Evolutionary conservation across 2,329 filamentous ascomycete genomes (phyloP).

Genomic region (Ophiostoma himal-ulmi): DNA sequence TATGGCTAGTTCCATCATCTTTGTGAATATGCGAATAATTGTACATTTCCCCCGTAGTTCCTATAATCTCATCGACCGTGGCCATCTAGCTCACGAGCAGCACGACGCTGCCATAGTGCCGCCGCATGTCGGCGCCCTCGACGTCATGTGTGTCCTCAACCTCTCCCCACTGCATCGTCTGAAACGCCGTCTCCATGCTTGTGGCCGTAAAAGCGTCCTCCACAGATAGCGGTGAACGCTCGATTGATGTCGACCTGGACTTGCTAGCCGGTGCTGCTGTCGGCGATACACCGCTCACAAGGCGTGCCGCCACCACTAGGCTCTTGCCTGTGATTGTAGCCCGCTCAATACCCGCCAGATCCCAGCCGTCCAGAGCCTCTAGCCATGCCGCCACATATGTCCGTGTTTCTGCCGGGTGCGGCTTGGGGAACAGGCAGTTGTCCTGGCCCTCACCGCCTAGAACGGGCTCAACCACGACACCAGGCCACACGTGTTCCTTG

Average conservation of each 20-base stretch:
- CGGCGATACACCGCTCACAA: slow-evolving; percentile 84
- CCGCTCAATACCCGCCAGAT: slow-evolving; percentile 81
- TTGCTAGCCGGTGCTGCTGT: slow-evolving; percentile 45
- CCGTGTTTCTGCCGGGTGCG: slow-evolving; percentile 67
- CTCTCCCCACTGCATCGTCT: slow-evolving; percentile 88
- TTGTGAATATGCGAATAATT: not conserved
- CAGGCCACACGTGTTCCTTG: slow-evolving; percentile 72
- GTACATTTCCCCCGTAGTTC: not conserved
- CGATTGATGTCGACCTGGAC: slow-evolving; percentile 34
- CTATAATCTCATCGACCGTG: not conserved
- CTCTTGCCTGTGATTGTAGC: slow-evolving; percentile 83
- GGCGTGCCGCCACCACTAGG: slow-evolving; percentile 65
- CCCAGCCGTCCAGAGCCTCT: slow-evolving; percentile 63
- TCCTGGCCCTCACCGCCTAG: slow-evolving; percentile 63
- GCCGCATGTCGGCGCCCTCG: slow-evolving; percentile 77
- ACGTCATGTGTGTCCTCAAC: slow-evolving; percentile 98
- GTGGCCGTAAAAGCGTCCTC: slow-evolving; percentile 74
- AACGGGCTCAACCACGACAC: slow-evolving; percentile 70
- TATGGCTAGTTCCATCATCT: not conserved
- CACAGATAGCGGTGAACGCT: slow-evolving; percentile 49
- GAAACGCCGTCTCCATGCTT: slow-evolving; percentile 82
- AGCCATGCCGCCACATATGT: slow-evolving; percentile 77
- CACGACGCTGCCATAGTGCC: slow-evolving; percentile 83
- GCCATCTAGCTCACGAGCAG: slow-evolving; percentile 45
- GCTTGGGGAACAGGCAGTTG: slow-evolving; percentile 63